These are phyloP conservation scores for Pseudonitzschia multistriata DNA, from an alignment of 108 stramenopile species.

Conservation along the genomic window DNA sequence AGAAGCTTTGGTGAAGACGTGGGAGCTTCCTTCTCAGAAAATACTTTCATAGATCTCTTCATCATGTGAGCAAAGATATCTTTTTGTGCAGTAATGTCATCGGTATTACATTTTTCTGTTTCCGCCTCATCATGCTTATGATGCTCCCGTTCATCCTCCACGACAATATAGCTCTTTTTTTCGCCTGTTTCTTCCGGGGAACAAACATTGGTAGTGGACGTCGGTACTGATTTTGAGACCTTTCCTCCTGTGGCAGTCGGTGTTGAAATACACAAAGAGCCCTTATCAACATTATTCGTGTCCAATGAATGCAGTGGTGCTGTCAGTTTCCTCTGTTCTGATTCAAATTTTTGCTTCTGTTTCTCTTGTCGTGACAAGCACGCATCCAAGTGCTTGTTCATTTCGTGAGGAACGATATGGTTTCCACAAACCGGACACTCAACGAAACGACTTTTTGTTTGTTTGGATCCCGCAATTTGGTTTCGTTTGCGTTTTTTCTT, in stretches of 20 bases:
- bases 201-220: neutral
- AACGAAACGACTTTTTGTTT: constrained; percentile 35
- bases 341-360: neutral
- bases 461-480: neutral
- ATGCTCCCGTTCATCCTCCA: neutral
- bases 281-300: too few species aligned
- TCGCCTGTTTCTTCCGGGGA: neutral
- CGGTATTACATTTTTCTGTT: neutral
- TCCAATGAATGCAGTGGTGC: too few species aligned
- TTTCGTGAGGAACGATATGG: constrained; percentile 32
- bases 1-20: constrained; percentile 23
- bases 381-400: constrained; percentile 48
- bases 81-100: neutral
- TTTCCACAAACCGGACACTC: constrained; percentile 46
- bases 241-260: neutral
- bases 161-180: too few species aligned
- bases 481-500: neutral
- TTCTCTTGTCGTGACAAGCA: constrained; percentile 20
- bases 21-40: constrained; percentile 25
- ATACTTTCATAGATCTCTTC: constrained; percentile 52
- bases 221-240: neutral
- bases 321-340: neutral
- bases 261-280: too few species aligned
- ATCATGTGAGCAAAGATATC: constrained; percentile 60
- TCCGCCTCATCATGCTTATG: neutral